Evolutionary conservation across 768 basidiomycete species (phyloP).

Genomic region (Kwoniella mangroviensis): DNA sequence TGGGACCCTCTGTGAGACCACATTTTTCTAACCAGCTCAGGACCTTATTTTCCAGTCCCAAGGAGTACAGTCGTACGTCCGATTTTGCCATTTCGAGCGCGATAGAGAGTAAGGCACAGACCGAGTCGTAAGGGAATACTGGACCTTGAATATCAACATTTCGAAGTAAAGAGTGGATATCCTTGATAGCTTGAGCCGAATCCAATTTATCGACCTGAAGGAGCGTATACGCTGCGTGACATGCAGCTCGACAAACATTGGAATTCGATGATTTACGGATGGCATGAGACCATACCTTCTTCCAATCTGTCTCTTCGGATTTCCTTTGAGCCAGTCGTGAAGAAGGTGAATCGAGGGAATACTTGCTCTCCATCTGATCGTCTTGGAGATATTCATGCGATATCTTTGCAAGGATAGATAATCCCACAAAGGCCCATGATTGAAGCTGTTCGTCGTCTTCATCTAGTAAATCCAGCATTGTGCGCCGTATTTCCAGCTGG

Average conservation of each 20-base stretch:
- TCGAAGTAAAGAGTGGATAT: constrained; percentile 77
- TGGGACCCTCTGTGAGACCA: constrained; percentile 62
- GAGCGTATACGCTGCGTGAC: constrained; percentile 69
- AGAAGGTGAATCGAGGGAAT: constrained; percentile 8
- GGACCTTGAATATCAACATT: constrained; percentile 92
- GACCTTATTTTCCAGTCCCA: constrained; percentile 86
- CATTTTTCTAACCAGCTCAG: constrained; percentile 81
- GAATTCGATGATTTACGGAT: constrained; percentile 74
- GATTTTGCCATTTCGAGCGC: constrained; percentile 74
- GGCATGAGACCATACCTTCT: constrained; percentile 78
- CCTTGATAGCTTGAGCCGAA: constrained; percentile 67
- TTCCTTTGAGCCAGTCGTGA: background rate
- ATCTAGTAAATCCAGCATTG: constrained; percentile 68
- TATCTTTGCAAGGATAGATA: constrained; percentile 63
- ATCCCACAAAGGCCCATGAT: constrained; percentile 81
- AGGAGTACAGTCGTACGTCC: constrained; percentile 79
- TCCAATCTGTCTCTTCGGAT: constrained; percentile 35
- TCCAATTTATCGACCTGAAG: constrained; percentile 59
- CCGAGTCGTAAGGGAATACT: constrained; percentile 81
- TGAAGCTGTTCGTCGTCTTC: constrained; percentile 71
- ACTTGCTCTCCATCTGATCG: background rate
- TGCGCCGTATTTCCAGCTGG: constrained; percentile 65
- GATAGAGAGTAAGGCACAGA: constrained; percentile 77
- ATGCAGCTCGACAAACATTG: constrained; percentile 76
- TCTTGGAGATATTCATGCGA: background rate